Evolutionary conservation across 1,139 yeast genomes (phyloP).

Genomic region (Kluyveromyces sp.): DNA sequence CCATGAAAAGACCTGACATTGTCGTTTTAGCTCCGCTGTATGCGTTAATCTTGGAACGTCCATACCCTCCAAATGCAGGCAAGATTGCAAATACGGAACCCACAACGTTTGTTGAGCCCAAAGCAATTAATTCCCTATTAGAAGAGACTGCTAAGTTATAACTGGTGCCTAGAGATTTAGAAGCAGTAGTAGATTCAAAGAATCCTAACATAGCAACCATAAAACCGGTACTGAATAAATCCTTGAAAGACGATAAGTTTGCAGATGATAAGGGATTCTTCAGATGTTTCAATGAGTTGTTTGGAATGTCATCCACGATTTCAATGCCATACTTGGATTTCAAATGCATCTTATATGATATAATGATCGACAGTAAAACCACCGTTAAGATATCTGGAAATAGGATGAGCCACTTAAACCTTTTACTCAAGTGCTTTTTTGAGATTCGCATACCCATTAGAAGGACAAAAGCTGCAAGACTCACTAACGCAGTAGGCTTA

Average conservation of each 20-base stretch:
- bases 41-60: slow-evolving; percentile 83
- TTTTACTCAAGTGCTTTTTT: slow-evolving; percentile 35
- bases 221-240: slow-evolving; percentile 51
- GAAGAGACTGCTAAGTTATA: slow-evolving; percentile 64
- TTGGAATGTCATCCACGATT: slow-evolving; percentile 60
- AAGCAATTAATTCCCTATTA: slow-evolving; percentile 70
- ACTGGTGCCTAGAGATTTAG: slow-evolving; percentile 64
- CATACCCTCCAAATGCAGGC: slow-evolving; percentile 96
- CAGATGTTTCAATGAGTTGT: slow-evolving; percentile 36
- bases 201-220: slow-evolving; percentile 84
- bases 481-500: slow-evolving; percentile 45
- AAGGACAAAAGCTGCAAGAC: slow-evolving; percentile 39
- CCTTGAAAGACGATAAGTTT: slow-evolving; percentile 23
- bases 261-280: slow-evolving; percentile 41
- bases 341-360: slow-evolving; percentile 51
- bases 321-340: slow-evolving; percentile 47
- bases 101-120: slow-evolving; percentile 67
- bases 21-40: slow-evolving; percentile 82
- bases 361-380: slow-evolving; percentile 53
- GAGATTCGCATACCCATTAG: slow-evolving; percentile 37
- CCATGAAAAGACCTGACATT: slow-evolving; percentile 75
- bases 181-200: slow-evolving; percentile 90
- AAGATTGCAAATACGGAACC: slow-evolving; percentile 66
- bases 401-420: slow-evolving; percentile 32
- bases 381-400: slow-evolving; percentile 81